Evolutionary conservation across 331 rosid species (phyloP).

Genomic region (Rosa hybrid): DNA sequence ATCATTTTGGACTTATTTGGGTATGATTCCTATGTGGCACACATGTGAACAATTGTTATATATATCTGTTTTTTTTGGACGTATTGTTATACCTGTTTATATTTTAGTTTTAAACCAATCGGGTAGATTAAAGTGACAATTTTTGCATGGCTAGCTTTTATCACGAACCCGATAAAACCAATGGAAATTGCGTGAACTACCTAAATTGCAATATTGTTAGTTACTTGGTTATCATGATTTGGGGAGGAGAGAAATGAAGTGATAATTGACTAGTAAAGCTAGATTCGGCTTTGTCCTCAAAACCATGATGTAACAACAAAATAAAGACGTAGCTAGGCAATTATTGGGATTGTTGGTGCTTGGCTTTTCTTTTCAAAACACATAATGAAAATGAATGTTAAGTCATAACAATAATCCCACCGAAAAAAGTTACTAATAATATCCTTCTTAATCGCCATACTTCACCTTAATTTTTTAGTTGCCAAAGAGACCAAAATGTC

Average conservation of each 20-base stretch:
- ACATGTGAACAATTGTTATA: background rate
- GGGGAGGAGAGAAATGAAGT: background rate
- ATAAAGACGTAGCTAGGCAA: background rate
- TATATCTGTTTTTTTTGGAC: background rate
- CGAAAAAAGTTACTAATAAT: background rate
- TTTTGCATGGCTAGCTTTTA: slow-evolving; percentile 7
- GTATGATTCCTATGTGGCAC: background rate
- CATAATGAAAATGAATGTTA: background rate
- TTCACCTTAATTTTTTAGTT: background rate
- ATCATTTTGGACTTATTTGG: background rate
- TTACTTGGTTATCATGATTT: slow-evolving; percentile 1
- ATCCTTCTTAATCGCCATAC: background rate
- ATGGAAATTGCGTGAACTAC: slow-evolving; percentile 9
- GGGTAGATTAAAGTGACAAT: background rate
- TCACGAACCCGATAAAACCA: background rate
- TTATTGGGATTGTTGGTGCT: background rate
- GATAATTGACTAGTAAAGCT: background rate
- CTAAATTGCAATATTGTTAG: background rate
- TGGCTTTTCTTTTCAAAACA: background rate
- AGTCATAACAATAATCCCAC: background rate
- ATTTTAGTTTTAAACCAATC: background rate
- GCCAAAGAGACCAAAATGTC: background rate
- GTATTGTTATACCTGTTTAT: background rate
- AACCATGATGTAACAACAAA: slow-evolving; percentile 4
- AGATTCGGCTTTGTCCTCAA: background rate